Evolutionary conservation across 257 asterid genomes (phyloP).

Genomic region (Plantago ovata): DNA sequence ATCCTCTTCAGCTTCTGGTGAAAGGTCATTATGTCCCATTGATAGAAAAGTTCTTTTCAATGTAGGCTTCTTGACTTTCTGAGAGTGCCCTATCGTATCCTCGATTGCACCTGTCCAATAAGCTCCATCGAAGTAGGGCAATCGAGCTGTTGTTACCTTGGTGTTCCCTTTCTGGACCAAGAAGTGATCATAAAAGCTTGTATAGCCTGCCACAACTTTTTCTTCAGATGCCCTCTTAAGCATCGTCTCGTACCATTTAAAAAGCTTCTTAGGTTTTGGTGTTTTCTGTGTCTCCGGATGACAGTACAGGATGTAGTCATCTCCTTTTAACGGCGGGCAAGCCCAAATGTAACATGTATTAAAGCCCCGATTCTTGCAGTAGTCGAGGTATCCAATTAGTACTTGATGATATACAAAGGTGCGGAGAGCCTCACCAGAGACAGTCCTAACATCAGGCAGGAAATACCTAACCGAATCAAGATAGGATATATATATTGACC

Average conservation of each 20-base stretch:
- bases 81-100: constrained; percentile 29
- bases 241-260: constrained; percentile 64
- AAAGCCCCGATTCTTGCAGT: constrained; percentile 69
- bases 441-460: constrained; percentile 53
- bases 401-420: constrained; percentile 72
- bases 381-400: constrained; percentile 76
- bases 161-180: constrained; percentile 42
- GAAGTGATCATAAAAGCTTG: constrained; percentile 56
- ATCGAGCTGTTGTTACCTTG: constrained; percentile 61
- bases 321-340: constrained; percentile 71
- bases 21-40: constrained; percentile 48
- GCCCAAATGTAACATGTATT: constrained; percentile 73
- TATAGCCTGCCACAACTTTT: constrained; percentile 45
- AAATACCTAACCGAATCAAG: constrained; percentile 83
- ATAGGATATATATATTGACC: constrained; percentile 65
- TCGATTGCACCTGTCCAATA: constrained; percentile 67
- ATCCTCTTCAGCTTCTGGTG: constrained; percentile 48
- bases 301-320: constrained; percentile 72
- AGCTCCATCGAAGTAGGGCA: constrained; percentile 74
- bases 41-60: constrained; percentile 50
- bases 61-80: constrained; percentile 27
- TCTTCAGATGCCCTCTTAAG: constrained; percentile 52
- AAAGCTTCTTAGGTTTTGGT: constrained; percentile 55
- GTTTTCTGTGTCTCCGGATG: no score
- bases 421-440: constrained; percentile 63